Conservation (phyloP, 2,329 filamentous ascomycete genomes). For the Delphinella strobiligena region DNA sequence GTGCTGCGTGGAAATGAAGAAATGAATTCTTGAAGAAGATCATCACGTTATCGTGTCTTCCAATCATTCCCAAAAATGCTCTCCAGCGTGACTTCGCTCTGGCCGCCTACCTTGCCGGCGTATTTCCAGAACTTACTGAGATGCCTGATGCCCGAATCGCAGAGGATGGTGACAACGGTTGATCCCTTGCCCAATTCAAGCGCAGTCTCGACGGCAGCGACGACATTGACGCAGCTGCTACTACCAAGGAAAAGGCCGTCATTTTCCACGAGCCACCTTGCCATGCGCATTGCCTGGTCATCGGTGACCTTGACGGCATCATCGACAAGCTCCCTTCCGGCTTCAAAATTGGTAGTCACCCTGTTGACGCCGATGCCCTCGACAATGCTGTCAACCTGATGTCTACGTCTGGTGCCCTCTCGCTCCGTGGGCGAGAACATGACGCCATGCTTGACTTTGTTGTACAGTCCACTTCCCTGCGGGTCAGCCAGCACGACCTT, state of each 20-base stretch:
- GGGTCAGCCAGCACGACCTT: slow-evolving; percentile 81
- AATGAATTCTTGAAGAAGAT: background rate
- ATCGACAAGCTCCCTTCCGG: slow-evolving; percentile 72
- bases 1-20: background rate
- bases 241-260: slow-evolving; percentile 92
- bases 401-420: slow-evolving; percentile 78
- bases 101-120: slow-evolving; percentile 51
- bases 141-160: slow-evolving; percentile 64
- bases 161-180: slow-evolving; percentile 69
- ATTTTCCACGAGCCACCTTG: slow-evolving; percentile 88
- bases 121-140: slow-evolving; percentile 76
- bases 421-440: slow-evolving; percentile 86
- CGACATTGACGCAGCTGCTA: slow-evolving; percentile 80
- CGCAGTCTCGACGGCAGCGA: slow-evolving; percentile 60
- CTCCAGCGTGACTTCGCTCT: slow-evolving; percentile 39
- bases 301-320: slow-evolving; percentile 85
- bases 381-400: slow-evolving; percentile 91
- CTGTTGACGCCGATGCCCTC: slow-evolving; percentile 95
- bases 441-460: slow-evolving; percentile 82
- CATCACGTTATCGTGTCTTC: background rate
- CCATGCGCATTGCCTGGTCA: slow-evolving; percentile 82
- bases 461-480: slow-evolving; percentile 85
- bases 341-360: slow-evolving; percentile 86
- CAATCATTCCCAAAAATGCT: slow-evolving; percentile 29
- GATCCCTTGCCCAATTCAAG: slow-evolving; percentile 46